These are phyloP conservation scores for Candida ovalis DNA, from an alignment of 805 yeast species.

Conservation along the genomic window DNA sequence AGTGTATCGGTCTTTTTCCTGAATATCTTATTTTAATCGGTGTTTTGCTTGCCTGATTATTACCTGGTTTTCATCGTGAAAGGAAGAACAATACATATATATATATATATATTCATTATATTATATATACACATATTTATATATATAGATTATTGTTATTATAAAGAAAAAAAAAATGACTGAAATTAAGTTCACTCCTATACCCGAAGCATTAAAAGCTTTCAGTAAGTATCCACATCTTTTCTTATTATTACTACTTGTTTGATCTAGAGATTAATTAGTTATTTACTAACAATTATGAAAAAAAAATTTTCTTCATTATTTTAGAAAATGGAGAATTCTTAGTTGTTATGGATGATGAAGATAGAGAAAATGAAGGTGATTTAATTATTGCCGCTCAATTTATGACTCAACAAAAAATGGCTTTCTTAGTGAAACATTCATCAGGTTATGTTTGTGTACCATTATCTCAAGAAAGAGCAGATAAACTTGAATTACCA, in stretches of 20 bases:
- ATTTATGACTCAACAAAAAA: conserved; percentile 68
- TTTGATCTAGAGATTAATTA: too few species aligned
- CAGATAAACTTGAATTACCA: conserved; percentile 77
- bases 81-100: too few species aligned
- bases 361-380: conserved; percentile 94
- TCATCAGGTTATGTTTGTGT: conserved; percentile 93
- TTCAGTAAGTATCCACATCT: conserved; percentile 38
- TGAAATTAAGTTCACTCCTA: conserved; percentile 39
- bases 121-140: too few species aligned
- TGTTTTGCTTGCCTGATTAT: too few species aligned
- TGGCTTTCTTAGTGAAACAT: conserved; percentile 90
- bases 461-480: conserved; percentile 73
- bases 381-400: conserved; percentile 94
- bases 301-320: too few species aligned
- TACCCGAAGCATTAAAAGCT: conserved; percentile 71
- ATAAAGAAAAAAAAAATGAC: background rate
- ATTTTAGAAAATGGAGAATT: conserved; percentile 63
- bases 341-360: conserved; percentile 95
- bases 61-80: too few species aligned
- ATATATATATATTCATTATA: too few species aligned
- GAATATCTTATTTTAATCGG: too few species aligned
- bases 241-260: background rate
- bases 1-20: background rate
- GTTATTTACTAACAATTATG: background rate
- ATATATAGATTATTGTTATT: background rate